Percentiles rank a stretch among this genome's conserved stretches.
Evolutionary conservation across 495 filamentous ascomycete genomes (phyloP).

Genomic region (Xylaria nigripes): DNA sequence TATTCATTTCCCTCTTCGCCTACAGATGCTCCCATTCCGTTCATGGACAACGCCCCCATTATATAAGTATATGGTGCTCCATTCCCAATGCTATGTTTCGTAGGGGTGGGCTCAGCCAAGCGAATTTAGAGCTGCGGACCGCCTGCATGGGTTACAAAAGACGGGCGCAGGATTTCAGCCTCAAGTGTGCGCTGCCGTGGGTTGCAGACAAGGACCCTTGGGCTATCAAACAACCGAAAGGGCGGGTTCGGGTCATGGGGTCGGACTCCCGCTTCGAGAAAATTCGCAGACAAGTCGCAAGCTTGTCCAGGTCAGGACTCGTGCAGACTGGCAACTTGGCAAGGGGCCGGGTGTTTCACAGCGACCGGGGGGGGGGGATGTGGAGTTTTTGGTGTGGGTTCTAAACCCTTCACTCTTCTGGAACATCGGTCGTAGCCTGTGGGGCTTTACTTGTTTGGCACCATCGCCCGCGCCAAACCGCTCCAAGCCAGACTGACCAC

Average conservation of each 20-base stretch:
- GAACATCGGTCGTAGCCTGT: background rate
- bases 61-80: background rate
- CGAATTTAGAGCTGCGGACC: constrained; percentile 15
- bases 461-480: background rate
- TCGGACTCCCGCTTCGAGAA: constrained; percentile 16
- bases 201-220: constrained; percentile 11
- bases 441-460: background rate
- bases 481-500: background rate
- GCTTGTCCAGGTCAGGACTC: constrained; percentile 20
- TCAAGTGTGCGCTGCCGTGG: constrained; percentile 13
- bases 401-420: background rate
- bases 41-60: background rate
- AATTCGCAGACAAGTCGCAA: constrained; percentile 19
- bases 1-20: background rate
- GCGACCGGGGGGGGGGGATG: constrained; percentile 17
- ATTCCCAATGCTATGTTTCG: background rate
- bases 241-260: constrained; percentile 13
- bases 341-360: constrained; percentile 29
- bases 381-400: background rate
- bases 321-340: constrained; percentile 22
- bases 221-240: constrained; percentile 7
- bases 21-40: background rate
- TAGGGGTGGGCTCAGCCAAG: constrained; percentile 16
- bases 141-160: background rate
- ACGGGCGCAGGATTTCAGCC: constrained; percentile 9